These are phyloP conservation scores for Murraya koenigii DNA, from an alignment of 345 rosid species.

Conservation along the genomic window DNA sequence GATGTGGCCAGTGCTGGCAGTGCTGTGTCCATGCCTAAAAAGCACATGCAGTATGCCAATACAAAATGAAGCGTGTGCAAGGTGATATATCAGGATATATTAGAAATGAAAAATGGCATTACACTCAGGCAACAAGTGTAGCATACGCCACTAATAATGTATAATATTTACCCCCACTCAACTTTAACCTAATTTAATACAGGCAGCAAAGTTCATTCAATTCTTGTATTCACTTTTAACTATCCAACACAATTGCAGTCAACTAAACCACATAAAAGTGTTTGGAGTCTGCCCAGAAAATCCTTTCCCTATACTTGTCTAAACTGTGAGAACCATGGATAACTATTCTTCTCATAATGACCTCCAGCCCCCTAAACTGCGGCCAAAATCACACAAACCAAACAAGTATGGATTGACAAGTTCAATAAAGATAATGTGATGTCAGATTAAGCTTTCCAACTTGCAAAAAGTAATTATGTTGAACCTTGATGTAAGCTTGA, in stretches of 20 bases:
- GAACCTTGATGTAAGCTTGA: not conserved
- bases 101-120: not conserved
- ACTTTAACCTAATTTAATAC: not conserved
- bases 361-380: conserved; percentile 2
- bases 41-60: not conserved
- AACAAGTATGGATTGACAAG: not conserved
- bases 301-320: not conserved
- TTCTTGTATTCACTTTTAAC: not conserved
- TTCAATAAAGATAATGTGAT: not conserved
- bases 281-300: not conserved
- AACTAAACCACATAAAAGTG: not conserved
- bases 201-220: not conserved
- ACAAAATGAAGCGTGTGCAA: not conserved
- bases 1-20: not conserved
- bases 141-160: not conserved
- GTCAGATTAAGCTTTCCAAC: not conserved
- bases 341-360: not conserved
- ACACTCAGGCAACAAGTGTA: not conserved
- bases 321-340: not conserved
- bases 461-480: not conserved
- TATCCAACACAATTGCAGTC: not conserved
- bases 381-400: not conserved
- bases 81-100: not conserved
- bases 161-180: not conserved
- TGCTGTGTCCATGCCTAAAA: not conserved